Conservation (phyloP, 148 eudicot species). For the Cornus kousa region DNA sequence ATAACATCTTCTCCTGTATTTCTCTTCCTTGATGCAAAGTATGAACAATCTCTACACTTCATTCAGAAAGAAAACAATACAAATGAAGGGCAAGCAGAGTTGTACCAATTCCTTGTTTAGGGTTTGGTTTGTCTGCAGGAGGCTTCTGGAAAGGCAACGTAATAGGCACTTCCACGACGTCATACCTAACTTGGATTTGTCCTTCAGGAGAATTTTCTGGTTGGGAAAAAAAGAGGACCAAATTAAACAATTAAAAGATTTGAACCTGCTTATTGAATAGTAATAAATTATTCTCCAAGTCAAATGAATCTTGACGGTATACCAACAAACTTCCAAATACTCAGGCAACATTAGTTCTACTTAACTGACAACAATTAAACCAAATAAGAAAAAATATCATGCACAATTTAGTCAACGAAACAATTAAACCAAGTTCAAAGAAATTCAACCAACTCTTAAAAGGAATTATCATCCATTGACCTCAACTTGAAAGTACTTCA, state of each 20-base stretch:
- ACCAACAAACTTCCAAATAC: neutral
- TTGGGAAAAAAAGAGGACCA: neutral
- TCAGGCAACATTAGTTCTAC: neutral
- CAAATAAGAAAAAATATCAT: neutral
- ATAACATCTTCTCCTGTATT: neutral
- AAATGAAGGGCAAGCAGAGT: slow-evolving; percentile 12
- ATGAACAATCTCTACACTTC: neutral
- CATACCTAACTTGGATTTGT: slow-evolving; percentile 71
- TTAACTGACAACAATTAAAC: neutral
- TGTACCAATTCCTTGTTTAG: slow-evolving; percentile 94
- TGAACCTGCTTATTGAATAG: neutral
- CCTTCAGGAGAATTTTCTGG: slow-evolving; percentile 57
- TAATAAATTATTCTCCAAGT: slow-evolving; percentile 3
- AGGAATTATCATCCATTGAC: neutral
- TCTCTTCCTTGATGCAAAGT: neutral
- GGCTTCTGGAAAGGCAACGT: slow-evolving; percentile 90
- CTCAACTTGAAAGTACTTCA: neutral
- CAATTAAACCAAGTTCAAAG: neutral
- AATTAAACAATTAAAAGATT: slow-evolving; percentile 2
- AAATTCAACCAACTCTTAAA: slow-evolving; percentile 2
- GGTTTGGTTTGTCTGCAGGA: slow-evolving; percentile 85
- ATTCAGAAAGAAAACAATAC: neutral
- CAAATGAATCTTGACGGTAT: neutral
- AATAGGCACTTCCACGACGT: slow-evolving; percentile 75
- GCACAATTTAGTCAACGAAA: neutral